These are phyloP conservation scores for Termitomyces sp. DNA, from an alignment of 1,284 basidiomycete genomes.

Conservation along the genomic window DNA sequence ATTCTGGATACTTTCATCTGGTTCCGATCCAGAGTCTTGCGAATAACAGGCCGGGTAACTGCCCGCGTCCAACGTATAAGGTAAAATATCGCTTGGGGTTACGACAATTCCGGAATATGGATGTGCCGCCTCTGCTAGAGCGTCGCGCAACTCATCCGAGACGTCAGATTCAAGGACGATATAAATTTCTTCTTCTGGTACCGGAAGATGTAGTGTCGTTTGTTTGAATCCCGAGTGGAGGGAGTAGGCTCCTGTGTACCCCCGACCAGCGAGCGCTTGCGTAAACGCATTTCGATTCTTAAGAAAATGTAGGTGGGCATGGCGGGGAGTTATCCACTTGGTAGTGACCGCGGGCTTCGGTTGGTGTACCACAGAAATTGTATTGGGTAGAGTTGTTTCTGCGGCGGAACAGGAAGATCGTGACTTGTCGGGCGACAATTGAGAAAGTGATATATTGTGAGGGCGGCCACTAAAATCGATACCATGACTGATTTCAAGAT, in stretches of 20 bases:
- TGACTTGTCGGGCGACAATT: too few relatives aligned
- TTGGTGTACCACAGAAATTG: too few relatives aligned
- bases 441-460: too few relatives aligned
- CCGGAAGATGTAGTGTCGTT: neutral
- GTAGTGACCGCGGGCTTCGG: too few relatives aligned
- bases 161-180: neutral
- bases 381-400: too few relatives aligned
- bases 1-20: too few relatives aligned
- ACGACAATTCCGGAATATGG: neutral
- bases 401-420: too few relatives aligned
- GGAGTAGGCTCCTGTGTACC: neutral
- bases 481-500: too few relatives aligned
- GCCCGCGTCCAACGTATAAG: neutral
- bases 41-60: neutral
- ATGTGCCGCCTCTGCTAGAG: neutral
- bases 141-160: neutral
- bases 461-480: too few relatives aligned
- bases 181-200: neutral
- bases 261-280: neutral
- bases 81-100: neutral
- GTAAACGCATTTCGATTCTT: neutral
- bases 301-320: neutral
- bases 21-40: neutral
- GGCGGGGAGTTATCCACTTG: too few relatives aligned
- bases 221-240: neutral